A percentile compares a stretch with the other conserved stretches of the same genome.
phyloP scores from a whole-genome alignment of 176 grass and related monocot species.

The Neostapfia colusana region DNA sequence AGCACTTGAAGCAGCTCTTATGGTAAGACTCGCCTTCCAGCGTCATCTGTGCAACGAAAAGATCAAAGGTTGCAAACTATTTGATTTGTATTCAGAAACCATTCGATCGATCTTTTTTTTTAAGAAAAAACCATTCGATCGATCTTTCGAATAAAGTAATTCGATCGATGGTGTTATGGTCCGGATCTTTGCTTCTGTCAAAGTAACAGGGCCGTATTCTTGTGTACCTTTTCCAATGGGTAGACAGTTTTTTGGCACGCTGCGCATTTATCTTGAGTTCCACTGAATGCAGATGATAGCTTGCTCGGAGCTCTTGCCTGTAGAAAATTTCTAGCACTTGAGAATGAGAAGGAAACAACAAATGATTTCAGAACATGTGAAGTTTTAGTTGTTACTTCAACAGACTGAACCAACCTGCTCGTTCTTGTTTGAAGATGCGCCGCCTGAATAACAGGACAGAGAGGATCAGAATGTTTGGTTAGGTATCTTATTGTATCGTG shows the following conservation, averaged over 20 bases:
- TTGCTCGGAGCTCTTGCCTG: constrained; percentile 87
- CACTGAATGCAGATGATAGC: constrained; percentile 72
- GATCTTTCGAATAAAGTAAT: too few relatives aligned
- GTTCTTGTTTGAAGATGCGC: constrained; percentile 48
- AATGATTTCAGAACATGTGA: not conserved
- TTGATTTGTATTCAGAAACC: not conserved
- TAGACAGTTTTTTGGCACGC: constrained; percentile 94
- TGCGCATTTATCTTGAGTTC: constrained; percentile 92
- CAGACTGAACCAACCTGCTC: constrained; percentile 55
- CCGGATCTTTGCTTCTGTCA: not conserved
- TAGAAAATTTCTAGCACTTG: not conserved
- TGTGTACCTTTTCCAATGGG: constrained; percentile 83
- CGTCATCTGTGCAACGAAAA: constrained; percentile 46
- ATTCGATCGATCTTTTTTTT: too few relatives aligned
- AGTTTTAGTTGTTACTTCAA: not conserved
- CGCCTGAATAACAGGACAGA: constrained; percentile 34
- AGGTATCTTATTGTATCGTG: not conserved
- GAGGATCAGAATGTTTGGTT: constrained; percentile 17
- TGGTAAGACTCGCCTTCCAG: constrained; percentile 89
- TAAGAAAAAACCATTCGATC: too few relatives aligned
- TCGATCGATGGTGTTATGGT: not conserved
- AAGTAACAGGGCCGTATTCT: not conserved
- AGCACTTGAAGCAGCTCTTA: constrained; percentile 91
- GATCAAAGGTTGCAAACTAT: not conserved
- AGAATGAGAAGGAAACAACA: not conserved